Evolutionary conservation across 1,284 basidiomycete genomes (phyloP).

Genomic region (Tilletiaria anomala): DNA sequence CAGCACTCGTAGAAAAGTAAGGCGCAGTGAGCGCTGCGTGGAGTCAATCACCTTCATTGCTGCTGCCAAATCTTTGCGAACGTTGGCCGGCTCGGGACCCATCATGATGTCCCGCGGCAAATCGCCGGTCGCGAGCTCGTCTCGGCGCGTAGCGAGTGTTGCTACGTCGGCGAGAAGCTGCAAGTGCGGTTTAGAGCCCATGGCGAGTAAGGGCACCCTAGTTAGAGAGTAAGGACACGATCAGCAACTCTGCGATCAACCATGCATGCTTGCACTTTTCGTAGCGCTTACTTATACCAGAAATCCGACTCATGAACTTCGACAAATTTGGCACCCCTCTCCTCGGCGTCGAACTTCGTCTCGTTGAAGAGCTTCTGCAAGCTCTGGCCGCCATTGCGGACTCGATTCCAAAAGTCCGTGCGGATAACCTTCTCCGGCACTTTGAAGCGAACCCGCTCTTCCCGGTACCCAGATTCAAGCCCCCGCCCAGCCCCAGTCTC

Average conservation of each 20-base stretch:
- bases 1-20: too few relatives aligned
- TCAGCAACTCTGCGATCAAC: background rate
- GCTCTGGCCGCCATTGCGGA: constrained; percentile 1
- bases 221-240: background rate
- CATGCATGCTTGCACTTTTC: background rate
- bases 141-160: too few relatives aligned
- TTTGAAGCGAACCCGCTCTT: constrained; percentile 58
- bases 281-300: background rate
- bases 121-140: too few relatives aligned
- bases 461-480: constrained; percentile 43
- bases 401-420: constrained; percentile 81
- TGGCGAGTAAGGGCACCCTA: too few relatives aligned
- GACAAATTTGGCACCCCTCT: background rate
- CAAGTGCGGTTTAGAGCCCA: too few relatives aligned
- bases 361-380: constrained; percentile 1
- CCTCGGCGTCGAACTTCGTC: background rate
- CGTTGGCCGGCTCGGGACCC: too few relatives aligned
- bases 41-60: too few relatives aligned
- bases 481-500: constrained; percentile 9
- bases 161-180: too few relatives aligned
- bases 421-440: constrained; percentile 85
- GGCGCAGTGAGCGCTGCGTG: too few relatives aligned
- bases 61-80: too few relatives aligned
- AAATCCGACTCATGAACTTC: background rate
- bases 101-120: too few relatives aligned